Percentiles rank a stretch among this genome's conserved stretches.
These are phyloP conservation scores for Penicillium odoratum DNA, from an alignment of 495 filamentous ascomycete species.

Conservation along the genomic window DNA sequence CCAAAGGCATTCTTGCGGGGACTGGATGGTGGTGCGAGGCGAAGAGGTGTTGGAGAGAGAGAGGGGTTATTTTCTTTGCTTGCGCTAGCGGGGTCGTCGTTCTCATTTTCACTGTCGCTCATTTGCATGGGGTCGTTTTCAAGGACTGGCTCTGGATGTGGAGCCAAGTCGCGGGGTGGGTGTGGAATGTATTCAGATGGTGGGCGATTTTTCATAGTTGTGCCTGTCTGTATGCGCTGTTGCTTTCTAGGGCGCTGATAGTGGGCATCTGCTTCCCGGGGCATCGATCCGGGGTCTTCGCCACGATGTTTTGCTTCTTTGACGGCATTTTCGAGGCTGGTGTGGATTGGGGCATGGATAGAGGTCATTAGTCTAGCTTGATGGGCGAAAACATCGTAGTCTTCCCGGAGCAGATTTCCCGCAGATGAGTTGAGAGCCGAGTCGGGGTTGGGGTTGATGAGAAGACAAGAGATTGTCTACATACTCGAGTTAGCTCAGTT, in stretches of 20 bases:
- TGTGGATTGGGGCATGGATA: slow-evolving; percentile 61
- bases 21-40: slow-evolving; percentile 24
- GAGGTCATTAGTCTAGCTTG: slow-evolving; percentile 67
- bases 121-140: slow-evolving; percentile 12
- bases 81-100: slow-evolving; percentile 29
- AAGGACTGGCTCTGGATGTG: slow-evolving; percentile 6
- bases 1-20: slow-evolving; percentile 38
- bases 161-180: slow-evolving; percentile 4
- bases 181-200: slow-evolving; percentile 8
- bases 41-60: slow-evolving; percentile 40
- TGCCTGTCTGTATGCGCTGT: slow-evolving; percentile 24
- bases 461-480: slow-evolving; percentile 66
- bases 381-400: slow-evolving; percentile 59
- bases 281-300: slow-evolving; percentile 45
- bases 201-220: slow-evolving; percentile 23
- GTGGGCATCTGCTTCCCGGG: slow-evolving; percentile 16
- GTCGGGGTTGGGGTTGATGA: slow-evolving; percentile 73
- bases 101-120: slow-evolving; percentile 34
- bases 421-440: slow-evolving; percentile 68
- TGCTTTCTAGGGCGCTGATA: slow-evolving; percentile 27
- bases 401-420: slow-evolving; percentile 61
- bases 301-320: slow-evolving; percentile 60
- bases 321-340: slow-evolving; percentile 42
- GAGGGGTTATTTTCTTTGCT: slow-evolving; percentile 55
- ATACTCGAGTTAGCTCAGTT: neutral